Conservation (phyloP, 2,329 filamentous ascomycete genomes). For the Talaromyces pinophilus region DNA sequence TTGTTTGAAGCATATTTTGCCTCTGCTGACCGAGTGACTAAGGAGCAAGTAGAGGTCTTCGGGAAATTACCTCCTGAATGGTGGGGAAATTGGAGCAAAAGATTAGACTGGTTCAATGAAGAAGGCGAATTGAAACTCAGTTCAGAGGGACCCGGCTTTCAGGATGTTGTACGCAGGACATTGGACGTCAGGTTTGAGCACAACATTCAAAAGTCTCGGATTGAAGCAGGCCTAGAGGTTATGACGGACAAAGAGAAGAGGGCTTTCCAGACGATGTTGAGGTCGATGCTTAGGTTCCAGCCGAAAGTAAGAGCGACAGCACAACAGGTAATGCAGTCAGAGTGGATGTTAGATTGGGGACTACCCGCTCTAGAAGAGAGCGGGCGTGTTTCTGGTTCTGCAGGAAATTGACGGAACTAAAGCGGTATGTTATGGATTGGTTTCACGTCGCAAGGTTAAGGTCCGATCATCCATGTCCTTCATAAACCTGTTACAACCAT, state of each 20-base stretch:
- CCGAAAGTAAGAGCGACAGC: conserved; percentile 30
- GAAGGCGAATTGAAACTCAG: conserved; percentile 5
- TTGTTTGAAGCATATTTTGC: conserved; percentile 29
- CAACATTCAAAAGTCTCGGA: neutral
- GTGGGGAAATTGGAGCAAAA: conserved; percentile 26
- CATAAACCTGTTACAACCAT: neutral
- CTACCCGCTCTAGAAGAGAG: conserved; percentile 23
- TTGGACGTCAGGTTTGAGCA: neutral
- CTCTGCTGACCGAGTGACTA: conserved; percentile 28
- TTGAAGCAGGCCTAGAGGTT: conserved; percentile 23
- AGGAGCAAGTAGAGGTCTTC: conserved; percentile 32
- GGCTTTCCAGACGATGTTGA: conserved; percentile 31
- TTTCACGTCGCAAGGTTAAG: neutral
- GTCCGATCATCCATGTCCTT: neutral
- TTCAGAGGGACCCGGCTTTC: neutral
- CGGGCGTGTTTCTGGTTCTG: neutral
- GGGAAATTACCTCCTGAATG: conserved; percentile 28
- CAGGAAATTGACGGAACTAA: neutral
- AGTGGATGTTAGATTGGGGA: conserved; percentile 37
- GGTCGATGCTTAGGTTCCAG: conserved; percentile 33
- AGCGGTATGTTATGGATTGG: neutral
- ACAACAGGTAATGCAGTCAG: conserved; percentile 30
- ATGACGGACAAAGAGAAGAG: conserved; percentile 31
- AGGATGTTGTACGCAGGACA: neutral
- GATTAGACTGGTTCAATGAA: conserved; percentile 24